Conservation (phyloP, 139 green algal species). For the Auxenochlorella pyrenoidosa region DNA sequence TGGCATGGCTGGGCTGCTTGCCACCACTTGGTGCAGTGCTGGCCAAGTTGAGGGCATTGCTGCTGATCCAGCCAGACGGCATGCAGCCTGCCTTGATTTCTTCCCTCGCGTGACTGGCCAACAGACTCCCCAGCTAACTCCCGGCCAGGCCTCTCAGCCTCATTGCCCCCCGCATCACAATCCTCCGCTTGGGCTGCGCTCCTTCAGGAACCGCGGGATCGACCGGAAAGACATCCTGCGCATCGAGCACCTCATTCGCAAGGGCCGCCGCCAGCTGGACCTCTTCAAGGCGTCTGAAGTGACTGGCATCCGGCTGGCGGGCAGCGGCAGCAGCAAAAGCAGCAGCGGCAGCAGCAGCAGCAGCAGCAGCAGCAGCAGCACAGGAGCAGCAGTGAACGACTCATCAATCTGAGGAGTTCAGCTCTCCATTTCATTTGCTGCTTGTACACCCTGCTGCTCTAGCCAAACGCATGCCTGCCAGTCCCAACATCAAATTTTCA, state of each 20-base stretch:
- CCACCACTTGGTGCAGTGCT: too few relatives aligned
- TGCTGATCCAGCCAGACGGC: background rate
- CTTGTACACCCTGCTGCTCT: background rate
- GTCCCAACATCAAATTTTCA: background rate
- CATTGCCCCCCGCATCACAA: background rate
- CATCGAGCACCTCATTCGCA: conserved; percentile 48
- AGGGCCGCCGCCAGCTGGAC: conserved; percentile 43
- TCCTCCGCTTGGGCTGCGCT: background rate
- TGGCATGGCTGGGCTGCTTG: background rate
- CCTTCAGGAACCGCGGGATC: conserved; percentile 13
- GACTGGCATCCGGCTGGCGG: background rate
- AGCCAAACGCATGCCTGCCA: too few relatives aligned
- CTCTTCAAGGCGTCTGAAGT: conserved; percentile 18
- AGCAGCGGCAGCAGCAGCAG: background rate
- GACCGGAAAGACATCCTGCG: conserved; percentile 32
- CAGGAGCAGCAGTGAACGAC: background rate
- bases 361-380: background rate
- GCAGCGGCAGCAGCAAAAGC: background rate
- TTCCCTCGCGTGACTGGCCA: background rate
- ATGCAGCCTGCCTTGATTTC: background rate
- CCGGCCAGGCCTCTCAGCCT: background rate
- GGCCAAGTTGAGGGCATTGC: background rate
- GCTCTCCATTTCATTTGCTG: background rate
- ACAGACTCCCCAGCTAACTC: too few relatives aligned
- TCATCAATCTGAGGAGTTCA: background rate